A percentile compares a stretch with the other conserved stretches of the same genome.
These are phyloP conservation scores for Begonia peltatifolia DNA, from an alignment of 306 rosid species.

Conservation along the genomic window DNA sequence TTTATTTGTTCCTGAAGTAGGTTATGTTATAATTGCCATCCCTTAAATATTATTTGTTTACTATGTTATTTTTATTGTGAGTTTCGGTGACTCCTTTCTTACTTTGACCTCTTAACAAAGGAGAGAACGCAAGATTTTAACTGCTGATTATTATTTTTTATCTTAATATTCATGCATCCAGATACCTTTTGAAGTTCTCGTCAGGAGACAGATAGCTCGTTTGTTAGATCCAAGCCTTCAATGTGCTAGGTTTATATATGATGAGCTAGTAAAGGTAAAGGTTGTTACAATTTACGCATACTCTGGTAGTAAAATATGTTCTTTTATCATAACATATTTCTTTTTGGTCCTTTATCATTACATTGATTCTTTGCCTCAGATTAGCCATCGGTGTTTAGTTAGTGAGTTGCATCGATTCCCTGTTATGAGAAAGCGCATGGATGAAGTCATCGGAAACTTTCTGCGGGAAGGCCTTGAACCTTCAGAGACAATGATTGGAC, in stretches of 20 bases:
- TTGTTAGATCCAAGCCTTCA: constrained; percentile 96
- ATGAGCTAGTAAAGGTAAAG: constrained; percentile 71
- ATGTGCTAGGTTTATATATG: constrained; percentile 95
- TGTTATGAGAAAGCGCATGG: constrained; percentile 80
- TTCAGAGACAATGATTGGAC: constrained; percentile 82
- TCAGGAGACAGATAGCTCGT: constrained; percentile 87
- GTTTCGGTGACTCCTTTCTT: too few species aligned
- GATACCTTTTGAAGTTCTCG: constrained; percentile 96
- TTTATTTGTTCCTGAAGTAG: constrained; percentile 90
- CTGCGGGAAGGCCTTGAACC: constrained; percentile 92
- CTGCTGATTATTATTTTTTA: background rate
- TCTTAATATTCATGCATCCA: constrained; percentile 17
- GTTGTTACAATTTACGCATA: background rate
- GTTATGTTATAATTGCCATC: constrained; percentile 9
- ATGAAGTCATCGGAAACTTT: constrained; percentile 85
- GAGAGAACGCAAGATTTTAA: too few species aligned
- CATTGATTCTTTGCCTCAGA: constrained; percentile 35
- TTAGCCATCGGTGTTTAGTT: constrained; percentile 74
- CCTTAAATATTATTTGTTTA: too few species aligned
- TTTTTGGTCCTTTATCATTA: constrained; percentile 6
- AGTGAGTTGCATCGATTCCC: constrained; percentile 93
- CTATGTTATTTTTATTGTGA: too few species aligned
- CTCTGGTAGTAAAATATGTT: too few species aligned
- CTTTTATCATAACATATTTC: background rate
- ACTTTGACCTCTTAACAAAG: background rate